A percentile compares a stretch with the other conserved stretches of the same genome.
Conservation (phyloP, 805 yeast species). For the Candida ortonii region DNA sequence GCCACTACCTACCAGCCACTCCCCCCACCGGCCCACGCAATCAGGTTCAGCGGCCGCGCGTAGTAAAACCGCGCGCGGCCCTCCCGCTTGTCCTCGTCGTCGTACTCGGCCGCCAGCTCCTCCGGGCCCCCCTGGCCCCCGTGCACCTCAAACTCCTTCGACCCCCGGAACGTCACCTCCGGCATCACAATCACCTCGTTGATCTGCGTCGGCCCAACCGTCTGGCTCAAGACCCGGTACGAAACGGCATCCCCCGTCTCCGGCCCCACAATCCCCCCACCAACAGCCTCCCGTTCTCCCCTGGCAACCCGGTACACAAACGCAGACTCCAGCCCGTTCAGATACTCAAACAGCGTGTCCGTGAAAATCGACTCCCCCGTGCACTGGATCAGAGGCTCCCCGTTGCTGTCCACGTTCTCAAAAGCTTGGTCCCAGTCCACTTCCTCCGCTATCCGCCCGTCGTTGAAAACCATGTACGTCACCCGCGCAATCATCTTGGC, state of each 20-base stretch:
- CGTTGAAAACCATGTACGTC: constrained; percentile 18
- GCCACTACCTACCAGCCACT: too few species aligned
- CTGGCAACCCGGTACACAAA: constrained; percentile 25
- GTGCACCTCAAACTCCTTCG: constrained; percentile 12
- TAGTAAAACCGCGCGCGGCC: constrained; percentile 28
- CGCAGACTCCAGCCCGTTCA: constrained; percentile 22
- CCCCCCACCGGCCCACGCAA: constrained; percentile 15
- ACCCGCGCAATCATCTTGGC: constrained; percentile 26
- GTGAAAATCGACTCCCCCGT: constrained; percentile 33
- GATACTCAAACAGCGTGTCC: constrained; percentile 32
- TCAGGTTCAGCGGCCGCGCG: constrained; percentile 25
- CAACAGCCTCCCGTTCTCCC: constrained; percentile 17
- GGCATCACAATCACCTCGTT: constrained; percentile 31
- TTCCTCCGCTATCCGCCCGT: constrained; percentile 10
- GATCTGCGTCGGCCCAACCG: constrained; percentile 32
- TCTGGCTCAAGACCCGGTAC: constrained; percentile 25
- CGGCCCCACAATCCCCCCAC: constrained; percentile 27
- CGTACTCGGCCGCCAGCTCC: constrained; percentile 17
- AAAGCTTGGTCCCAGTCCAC: constrained; percentile 30
- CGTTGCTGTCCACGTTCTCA: constrained; percentile 30
- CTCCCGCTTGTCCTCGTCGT: constrained; percentile 26
- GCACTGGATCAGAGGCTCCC: constrained; percentile 31
- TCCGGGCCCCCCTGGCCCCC: constrained; percentile 1
- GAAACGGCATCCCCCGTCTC: constrained; percentile 21
- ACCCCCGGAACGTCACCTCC: constrained; percentile 29